Percentiles rank a stretch among this genome's conserved stretches.
phyloP scores from a whole-genome alignment of 257 asterid species.

The Nicotiana otophora region DNA sequence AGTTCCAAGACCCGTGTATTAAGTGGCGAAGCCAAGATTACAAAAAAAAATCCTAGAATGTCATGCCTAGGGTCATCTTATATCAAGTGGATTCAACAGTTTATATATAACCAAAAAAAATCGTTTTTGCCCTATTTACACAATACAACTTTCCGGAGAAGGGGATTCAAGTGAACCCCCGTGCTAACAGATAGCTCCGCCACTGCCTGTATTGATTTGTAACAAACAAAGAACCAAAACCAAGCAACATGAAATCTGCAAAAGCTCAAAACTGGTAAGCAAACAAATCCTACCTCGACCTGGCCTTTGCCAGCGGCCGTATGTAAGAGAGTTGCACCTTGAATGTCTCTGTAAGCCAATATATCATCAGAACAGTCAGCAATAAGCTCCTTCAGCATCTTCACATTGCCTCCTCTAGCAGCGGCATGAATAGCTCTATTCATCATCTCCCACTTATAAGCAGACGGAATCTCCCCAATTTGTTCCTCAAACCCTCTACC shows the following conservation, averaged over 20 bases:
- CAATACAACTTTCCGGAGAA: background rate
- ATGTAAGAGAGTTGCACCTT: constrained; percentile 70
- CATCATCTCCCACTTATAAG: constrained; percentile 68
- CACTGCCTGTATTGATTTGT: background rate
- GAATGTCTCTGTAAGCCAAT: constrained; percentile 57
- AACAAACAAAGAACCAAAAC: background rate
- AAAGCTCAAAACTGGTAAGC: background rate
- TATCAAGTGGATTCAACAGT: background rate
- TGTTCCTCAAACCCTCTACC: constrained; percentile 36
- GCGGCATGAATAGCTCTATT: constrained; percentile 86
- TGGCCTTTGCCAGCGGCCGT: constrained; percentile 90
- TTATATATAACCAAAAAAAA: background rate
- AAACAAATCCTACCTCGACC: constrained; percentile 44
- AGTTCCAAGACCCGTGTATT: background rate
- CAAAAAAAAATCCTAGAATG: background rate
- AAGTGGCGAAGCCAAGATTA: background rate
- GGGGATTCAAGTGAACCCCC: background rate
- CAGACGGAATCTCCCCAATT: constrained; percentile 54
- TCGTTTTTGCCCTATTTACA: background rate
- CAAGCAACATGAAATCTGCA: background rate
- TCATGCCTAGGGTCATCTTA: background rate
- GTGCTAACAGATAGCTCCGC: background rate
- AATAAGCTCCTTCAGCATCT: constrained; percentile 61
- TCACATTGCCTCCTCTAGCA: constrained; percentile 87
- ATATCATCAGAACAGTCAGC: constrained; percentile 46